Percentiles rank a stretch among this genome's conserved stretches.
Conservation (phyloP, 2,329 filamentous ascomycete genomes). For the Aureobasidium sp. region DNA sequence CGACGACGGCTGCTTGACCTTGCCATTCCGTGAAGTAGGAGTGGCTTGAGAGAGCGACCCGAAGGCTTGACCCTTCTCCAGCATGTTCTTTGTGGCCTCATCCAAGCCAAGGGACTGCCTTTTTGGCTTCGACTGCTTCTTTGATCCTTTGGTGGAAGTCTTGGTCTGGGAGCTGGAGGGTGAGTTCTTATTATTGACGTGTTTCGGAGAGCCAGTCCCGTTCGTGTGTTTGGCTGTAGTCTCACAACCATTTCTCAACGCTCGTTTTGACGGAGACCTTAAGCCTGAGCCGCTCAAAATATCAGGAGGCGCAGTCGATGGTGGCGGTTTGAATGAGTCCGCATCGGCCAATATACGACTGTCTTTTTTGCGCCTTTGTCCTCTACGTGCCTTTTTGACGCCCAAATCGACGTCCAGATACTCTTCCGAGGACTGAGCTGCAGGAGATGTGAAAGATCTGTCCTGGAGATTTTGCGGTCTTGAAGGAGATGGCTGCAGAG, state of each 20-base stretch:
- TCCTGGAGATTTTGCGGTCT: background rate
- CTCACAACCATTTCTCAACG: background rate
- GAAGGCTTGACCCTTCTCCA: slow-evolving; percentile 4
- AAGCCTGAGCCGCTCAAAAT: background rate
- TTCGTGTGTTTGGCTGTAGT: background rate
- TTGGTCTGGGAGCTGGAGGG: background rate
- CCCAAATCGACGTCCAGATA: background rate
- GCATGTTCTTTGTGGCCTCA: background rate
- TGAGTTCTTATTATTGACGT: background rate
- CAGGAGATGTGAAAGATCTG: background rate
- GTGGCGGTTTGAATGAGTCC: background rate
- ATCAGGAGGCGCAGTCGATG: background rate
- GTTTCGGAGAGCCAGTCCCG: too few relatives aligned
- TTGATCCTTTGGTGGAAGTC: background rate
- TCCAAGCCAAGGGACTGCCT: background rate
- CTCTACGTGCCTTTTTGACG: background rate
- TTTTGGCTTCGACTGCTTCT: background rate
- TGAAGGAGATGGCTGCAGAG: background rate
- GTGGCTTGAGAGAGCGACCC: background rate
- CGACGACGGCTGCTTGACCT: background rate
- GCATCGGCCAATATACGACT: slow-evolving; percentile 1
- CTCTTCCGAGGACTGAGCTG: background rate
- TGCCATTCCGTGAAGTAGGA: background rate
- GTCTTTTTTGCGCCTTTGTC: background rate
- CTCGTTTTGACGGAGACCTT: background rate